A percentile compares a stretch with the other conserved stretches of the same genome.
Evolutionary conservation across 2,329 filamentous ascomycete genomes (phyloP).

Genomic region (Sclerotinia minor): DNA sequence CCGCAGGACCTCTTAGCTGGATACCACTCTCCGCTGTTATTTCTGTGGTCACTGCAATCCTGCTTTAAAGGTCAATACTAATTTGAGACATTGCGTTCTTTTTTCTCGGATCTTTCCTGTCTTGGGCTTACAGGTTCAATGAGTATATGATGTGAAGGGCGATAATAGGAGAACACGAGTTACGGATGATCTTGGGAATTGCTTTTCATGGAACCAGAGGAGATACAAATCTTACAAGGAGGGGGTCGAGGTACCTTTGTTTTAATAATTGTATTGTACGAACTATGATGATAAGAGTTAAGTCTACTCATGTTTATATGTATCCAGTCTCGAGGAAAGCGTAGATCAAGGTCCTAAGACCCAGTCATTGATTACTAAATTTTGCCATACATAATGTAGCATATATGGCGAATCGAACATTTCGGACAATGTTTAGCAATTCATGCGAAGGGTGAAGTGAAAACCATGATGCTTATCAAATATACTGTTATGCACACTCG

Average conservation of each 20-base stretch:
- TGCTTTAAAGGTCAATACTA: slow-evolving; percentile 6
- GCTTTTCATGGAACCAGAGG: background rate
- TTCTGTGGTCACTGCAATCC: background rate
- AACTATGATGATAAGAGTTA: background rate
- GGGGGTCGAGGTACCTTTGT: slow-evolving; percentile 1
- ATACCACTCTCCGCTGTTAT: slow-evolving; percentile 8
- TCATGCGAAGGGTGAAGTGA: no score
- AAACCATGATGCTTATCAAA: background rate
- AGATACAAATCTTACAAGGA: slow-evolving; percentile 11
- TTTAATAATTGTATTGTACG: slow-evolving; percentile 1
- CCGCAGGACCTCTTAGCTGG: background rate
- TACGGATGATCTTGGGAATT: background rate
- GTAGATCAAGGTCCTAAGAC: background rate
- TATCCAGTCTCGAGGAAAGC: background rate
- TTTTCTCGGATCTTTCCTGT: background rate
- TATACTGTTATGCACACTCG: background rate
- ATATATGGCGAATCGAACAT: background rate
- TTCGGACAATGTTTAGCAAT: background rate
- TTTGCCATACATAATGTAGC: background rate
- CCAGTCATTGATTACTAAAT: background rate
- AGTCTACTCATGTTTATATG: background rate
- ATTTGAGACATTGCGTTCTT: background rate
- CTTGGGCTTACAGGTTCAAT: background rate
- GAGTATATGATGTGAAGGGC: background rate
- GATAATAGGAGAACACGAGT: slow-evolving; percentile 14